Evolutionary conservation across 352 stramenopile species (phyloP).

Genomic region (Phytophthora sp.): DNA sequence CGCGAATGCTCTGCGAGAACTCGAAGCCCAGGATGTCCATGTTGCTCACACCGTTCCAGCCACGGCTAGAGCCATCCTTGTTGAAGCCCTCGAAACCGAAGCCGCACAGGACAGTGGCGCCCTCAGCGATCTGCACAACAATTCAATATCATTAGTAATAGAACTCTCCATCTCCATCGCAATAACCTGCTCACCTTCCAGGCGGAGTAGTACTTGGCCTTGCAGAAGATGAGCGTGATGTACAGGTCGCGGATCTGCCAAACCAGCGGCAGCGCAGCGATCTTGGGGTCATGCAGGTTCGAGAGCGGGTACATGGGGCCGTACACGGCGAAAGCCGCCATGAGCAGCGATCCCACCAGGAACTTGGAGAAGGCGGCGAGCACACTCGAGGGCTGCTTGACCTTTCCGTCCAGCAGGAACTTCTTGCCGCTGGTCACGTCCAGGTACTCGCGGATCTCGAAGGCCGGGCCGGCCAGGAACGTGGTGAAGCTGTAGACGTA

Average conservation of each 20-base stretch:
- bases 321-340: slow-evolving; percentile 61
- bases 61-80: slow-evolving; percentile 81
- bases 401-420: slow-evolving; percentile 57
- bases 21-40: slow-evolving; percentile 97
- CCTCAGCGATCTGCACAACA: slow-evolving; percentile 60
- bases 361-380: slow-evolving; percentile 82
- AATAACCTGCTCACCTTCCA: slow-evolving; percentile 89
- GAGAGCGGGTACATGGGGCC: slow-evolving; percentile 59
- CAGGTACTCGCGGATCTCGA: slow-evolving; percentile 95
- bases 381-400: no score
- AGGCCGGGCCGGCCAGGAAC: slow-evolving; percentile 94
- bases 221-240: slow-evolving; percentile 90
- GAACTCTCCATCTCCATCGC: slow-evolving; percentile 36
- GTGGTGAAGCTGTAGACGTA: slow-evolving; percentile 98
- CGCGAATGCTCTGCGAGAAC: slow-evolving; percentile 91
- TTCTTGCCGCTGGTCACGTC: slow-evolving; percentile 71
- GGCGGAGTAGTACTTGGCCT: slow-evolving; percentile 96
- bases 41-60: slow-evolving; percentile 96
- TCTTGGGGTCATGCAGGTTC: slow-evolving; percentile 58
- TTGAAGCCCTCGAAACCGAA: slow-evolving; percentile 96
- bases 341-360: slow-evolving; percentile 67
- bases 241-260: no score
- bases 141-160: slow-evolving; percentile 21
- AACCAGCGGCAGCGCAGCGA: no score
- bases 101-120: slow-evolving; percentile 80